phyloP scores from a whole-genome alignment of 2,329 filamentous ascomycete species.

The Scedosporium apiospermum region DNA sequence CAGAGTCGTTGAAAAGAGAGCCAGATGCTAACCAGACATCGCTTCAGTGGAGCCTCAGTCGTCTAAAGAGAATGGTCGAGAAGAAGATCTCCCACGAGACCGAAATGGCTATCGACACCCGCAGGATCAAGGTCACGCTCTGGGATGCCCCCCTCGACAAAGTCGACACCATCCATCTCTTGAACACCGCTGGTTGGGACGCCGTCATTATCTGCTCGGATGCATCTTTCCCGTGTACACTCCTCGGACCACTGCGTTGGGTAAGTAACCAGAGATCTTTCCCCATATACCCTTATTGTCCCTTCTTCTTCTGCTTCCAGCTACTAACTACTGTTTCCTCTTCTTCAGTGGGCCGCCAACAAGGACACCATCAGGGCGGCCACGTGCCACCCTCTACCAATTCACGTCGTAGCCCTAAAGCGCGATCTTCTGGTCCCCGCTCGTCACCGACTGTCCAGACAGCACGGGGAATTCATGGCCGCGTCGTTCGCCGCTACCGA shows the following conservation, averaged over 20 bases:
- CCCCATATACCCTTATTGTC: too few relatives aligned
- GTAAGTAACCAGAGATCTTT: background rate
- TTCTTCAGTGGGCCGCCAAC: background rate
- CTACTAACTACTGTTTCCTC: background rate
- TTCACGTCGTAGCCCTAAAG: background rate
- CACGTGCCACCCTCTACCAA: background rate
- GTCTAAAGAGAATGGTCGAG: background rate
- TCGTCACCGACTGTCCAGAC: background rate
- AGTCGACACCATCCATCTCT: background rate
- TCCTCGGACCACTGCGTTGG: background rate
- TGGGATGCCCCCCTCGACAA: background rate
- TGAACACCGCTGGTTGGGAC: slow-evolving; percentile 1
- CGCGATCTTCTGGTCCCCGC: background rate
- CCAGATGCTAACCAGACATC: background rate
- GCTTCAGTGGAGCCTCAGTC: background rate
- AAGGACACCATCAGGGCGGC: background rate
- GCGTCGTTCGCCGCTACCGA: background rate
- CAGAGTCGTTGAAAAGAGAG: background rate
- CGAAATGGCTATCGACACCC: background rate
- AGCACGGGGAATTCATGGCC: background rate
- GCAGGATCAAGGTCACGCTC: background rate
- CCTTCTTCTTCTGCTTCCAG: background rate
- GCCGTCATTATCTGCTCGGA: background rate
- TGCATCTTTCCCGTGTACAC: background rate
- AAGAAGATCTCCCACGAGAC: background rate